Evolutionary conservation across 176 grass and related monocot species (phyloP).

Genomic region (Tillandsia fasciculata): DNA sequence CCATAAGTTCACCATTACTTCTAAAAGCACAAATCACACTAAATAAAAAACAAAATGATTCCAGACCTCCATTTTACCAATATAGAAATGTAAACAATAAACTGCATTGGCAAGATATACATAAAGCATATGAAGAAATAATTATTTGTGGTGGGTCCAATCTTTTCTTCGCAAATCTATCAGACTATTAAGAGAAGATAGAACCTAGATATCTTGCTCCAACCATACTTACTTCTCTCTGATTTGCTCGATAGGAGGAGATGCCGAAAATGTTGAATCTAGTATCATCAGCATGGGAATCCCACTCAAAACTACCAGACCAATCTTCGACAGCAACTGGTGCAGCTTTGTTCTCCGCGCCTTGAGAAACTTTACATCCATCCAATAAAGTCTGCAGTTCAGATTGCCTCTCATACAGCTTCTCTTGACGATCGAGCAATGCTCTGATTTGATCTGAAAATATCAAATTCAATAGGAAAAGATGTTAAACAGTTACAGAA

Average conservation of each 20-base stretch:
- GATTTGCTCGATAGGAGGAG: slow-evolving; percentile 69
- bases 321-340: slow-evolving; percentile 42
- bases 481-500: background rate
- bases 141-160: too few species aligned
- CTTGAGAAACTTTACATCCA: slow-evolving; percentile 37
- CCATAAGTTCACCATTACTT: too few species aligned
- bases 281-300: slow-evolving; percentile 52
- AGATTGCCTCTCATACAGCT: slow-evolving; percentile 48
- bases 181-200: background rate
- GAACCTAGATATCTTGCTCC: background rate
- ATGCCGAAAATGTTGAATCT: slow-evolving; percentile 87
- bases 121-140: too few species aligned
- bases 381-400: slow-evolving; percentile 58
- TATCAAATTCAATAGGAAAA: slow-evolving; percentile 1
- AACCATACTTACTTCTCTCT: slow-evolving; percentile 59
- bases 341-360: slow-evolving; percentile 15
- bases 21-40: too few species aligned
- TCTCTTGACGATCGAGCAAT: slow-evolving; percentile 74
- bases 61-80: too few species aligned
- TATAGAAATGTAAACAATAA: too few species aligned
- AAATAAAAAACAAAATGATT: too few species aligned
- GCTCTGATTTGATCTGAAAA: slow-evolving; percentile 51
- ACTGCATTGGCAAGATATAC: too few species aligned
- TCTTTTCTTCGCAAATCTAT: background rate
- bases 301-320: slow-evolving; percentile 71